phyloP scores from a whole-genome alignment of 2,329 filamentous ascomycete genomes.

The Cercospora sojina region DNA sequence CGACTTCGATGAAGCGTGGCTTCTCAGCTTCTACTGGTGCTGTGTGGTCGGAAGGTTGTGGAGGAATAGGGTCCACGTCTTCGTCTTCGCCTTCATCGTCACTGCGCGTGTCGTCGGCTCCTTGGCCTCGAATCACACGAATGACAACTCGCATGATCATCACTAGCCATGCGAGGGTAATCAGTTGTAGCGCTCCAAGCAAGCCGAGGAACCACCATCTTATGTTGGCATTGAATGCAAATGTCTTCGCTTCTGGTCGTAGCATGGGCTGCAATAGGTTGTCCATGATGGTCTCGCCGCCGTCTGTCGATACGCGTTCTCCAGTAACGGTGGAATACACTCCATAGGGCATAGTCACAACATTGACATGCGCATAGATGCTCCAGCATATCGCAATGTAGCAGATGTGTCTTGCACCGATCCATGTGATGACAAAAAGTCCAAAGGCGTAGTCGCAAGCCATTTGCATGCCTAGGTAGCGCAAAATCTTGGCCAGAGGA shows the following conservation, averaged over 20 bases:
- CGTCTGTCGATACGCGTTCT: constrained; percentile 54
- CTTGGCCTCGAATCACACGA: constrained; percentile 71
- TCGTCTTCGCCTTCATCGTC: constrained; percentile 77
- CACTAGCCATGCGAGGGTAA: constrained; percentile 84
- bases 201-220: constrained; percentile 74
- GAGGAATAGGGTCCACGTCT: constrained; percentile 38
- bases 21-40: constrained; percentile 25
- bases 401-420: constrained; percentile 75
- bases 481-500: constrained; percentile 82
- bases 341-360: constrained; percentile 59
- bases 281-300: constrained; percentile 45
- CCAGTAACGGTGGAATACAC: constrained; percentile 65
- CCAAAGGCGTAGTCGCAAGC: constrained; percentile 82
- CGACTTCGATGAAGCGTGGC: constrained; percentile 57
- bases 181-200: constrained; percentile 72
- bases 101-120: constrained; percentile 82
- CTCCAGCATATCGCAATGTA: constrained; percentile 82
- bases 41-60: constrained; percentile 27
- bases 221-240: constrained; percentile 77
- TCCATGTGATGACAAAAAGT: constrained; percentile 82
- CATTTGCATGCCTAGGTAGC: constrained; percentile 75
- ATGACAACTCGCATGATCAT: constrained; percentile 84
- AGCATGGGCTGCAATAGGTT: constrained; percentile 74
- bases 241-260: constrained; percentile 62
- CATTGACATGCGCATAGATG: constrained; percentile 65